Percentiles rank a stretch among this genome's conserved stretches.
phyloP scores from a whole-genome alignment of 257 asterid species.

The Asclepias syriaca region DNA sequence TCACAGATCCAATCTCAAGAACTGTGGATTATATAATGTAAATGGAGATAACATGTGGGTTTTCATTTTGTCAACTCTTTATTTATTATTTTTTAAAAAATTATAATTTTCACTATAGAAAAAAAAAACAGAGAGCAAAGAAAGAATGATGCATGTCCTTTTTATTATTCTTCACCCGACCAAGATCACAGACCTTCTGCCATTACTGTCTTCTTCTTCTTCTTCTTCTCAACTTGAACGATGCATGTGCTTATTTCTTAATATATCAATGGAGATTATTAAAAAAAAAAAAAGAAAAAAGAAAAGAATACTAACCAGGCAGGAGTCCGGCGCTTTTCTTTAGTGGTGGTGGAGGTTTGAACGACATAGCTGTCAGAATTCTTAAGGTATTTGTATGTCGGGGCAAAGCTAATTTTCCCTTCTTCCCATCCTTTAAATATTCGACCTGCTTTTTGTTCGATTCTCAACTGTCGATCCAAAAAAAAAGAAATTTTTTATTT shows the following conservation, averaged over 20 bases:
- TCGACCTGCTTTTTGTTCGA: constrained; percentile 70
- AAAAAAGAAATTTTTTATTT: too few species aligned
- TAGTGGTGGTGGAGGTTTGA: constrained; percentile 43
- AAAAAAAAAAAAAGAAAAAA: background rate
- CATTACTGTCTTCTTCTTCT: background rate
- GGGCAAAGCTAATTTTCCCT: constrained; percentile 73
- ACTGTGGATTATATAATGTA: background rate
- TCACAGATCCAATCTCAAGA: constrained; percentile 1
- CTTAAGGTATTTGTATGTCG: constrained; percentile 67
- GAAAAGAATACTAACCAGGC: constrained; percentile 61
- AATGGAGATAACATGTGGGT: background rate
- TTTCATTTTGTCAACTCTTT: background rate
- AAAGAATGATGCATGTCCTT: background rate
- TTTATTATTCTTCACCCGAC: background rate
- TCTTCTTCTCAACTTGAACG: background rate
- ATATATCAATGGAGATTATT: background rate
- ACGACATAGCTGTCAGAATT: constrained; percentile 60
- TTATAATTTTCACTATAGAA: background rate
- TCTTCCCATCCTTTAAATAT: constrained; percentile 81
- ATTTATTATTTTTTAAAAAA: too few species aligned
- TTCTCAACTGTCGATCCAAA: constrained; percentile 42
- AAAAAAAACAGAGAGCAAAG: background rate
- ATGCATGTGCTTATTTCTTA: too few species aligned
- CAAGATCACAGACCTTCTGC: background rate
- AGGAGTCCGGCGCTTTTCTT: constrained; percentile 62